phyloP scores from a whole-genome alignment of 768 basidiomycete species.

The Boletellus emodensis region DNA sequence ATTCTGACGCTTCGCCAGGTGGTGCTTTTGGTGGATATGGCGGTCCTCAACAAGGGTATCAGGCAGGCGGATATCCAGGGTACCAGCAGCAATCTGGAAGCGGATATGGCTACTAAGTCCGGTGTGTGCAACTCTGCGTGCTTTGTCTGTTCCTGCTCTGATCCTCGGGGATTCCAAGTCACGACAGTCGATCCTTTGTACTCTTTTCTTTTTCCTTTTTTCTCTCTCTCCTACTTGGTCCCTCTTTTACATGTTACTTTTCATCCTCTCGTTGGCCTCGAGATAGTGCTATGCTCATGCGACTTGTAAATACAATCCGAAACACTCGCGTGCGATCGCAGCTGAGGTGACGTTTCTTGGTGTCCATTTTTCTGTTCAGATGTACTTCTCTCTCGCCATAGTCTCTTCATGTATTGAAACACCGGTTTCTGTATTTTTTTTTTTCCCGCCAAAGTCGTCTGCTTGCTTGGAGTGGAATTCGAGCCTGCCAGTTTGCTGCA shows the following conservation, averaged over 20 bases:
- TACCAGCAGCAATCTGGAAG: constrained; percentile 25
- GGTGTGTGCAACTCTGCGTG: constrained; percentile 1
- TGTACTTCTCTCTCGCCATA: neutral
- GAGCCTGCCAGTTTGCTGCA: no score
- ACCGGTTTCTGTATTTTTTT: no score
- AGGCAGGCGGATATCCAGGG: constrained; percentile 22
- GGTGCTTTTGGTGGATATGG: constrained; percentile 12
- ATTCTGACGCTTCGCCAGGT: constrained; percentile 3
- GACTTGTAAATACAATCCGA: constrained; percentile 21
- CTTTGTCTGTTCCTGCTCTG: neutral
- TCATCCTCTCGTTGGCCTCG: neutral
- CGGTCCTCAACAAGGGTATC: constrained; percentile 15
- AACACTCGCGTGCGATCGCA: constrained; percentile 3
- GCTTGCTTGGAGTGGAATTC: no score
- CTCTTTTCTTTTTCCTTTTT: neutral
- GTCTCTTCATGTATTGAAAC: neutral
- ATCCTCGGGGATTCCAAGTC: neutral
- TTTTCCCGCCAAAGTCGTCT: no score
- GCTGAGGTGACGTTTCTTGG: neutral
- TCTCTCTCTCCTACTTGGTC: neutral
- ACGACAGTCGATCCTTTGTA: neutral
- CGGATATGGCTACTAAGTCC: constrained; percentile 27
- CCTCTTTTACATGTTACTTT: neutral
- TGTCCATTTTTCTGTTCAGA: neutral
- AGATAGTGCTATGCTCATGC: constrained; percentile 10